A percentile compares a stretch with the other conserved stretches of the same genome.
phyloP scores from a whole-genome alignment of 306 rosid genomes.

The Trifolium dubium region DNA sequence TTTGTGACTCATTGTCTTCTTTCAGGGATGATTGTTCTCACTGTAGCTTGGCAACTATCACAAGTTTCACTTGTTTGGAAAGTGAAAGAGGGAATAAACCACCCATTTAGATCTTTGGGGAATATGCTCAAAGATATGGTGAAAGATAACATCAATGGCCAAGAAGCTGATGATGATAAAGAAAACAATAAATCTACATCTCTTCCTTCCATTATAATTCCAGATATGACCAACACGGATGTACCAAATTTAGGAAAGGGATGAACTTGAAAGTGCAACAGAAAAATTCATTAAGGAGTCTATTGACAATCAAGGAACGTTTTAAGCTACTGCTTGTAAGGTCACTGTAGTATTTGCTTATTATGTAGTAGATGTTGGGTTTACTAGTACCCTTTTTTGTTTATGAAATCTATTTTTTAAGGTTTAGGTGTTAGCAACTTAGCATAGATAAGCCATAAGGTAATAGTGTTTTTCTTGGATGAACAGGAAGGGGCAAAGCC shows the following conservation, averaged over 20 bases:
- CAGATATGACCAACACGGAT: slow-evolving; percentile 50
- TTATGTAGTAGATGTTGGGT: no score
- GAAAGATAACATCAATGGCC: slow-evolving; percentile 23
- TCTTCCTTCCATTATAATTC: slow-evolving; percentile 48
- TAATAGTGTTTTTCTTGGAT: background rate
- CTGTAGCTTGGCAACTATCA: slow-evolving; percentile 80
- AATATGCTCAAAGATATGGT: slow-evolving; percentile 47
- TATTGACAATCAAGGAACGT: no score
- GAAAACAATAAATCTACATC: slow-evolving; percentile 39
- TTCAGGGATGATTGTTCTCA: slow-evolving; percentile 75
- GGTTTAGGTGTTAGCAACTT: background rate
- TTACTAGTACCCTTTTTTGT: no score
- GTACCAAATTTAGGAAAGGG: slow-evolving; percentile 37
- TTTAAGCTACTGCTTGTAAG: no score
- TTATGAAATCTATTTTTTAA: background rate
- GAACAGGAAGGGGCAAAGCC: no score
- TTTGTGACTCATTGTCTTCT: slow-evolving; percentile 80
- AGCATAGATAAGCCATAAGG: background rate
- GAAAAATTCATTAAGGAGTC: no score
- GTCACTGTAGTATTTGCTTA: no score
- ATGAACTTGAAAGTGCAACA: no score
- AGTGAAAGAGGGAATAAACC: slow-evolving; percentile 57
- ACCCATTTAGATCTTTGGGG: slow-evolving; percentile 64
- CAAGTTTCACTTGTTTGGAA: slow-evolving; percentile 66
- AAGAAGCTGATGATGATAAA: slow-evolving; percentile 42